Evolutionary conservation across 768 basidiomycete genomes (phyloP), one percentile per base, ranked within the genome.

Genomic region (Auricularia sp.): DNA sequence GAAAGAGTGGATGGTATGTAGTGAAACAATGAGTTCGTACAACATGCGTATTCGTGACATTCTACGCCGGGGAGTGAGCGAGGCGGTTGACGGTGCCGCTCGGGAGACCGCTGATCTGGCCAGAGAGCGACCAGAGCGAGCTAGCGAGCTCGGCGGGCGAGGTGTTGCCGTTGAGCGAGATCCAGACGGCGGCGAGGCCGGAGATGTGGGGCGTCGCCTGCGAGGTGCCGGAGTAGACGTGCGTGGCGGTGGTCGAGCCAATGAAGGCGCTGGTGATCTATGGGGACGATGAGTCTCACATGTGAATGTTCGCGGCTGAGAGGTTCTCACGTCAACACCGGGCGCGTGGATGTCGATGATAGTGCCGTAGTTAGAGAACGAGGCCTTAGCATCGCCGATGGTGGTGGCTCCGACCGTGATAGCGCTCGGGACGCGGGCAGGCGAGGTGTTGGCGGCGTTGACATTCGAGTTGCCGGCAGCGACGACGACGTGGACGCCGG

Each of bases 201-300:
- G 78, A 71, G 35, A 80, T 69, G 64, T 79, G 75, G 33, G 79
- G 77, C 35, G 78, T 73, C 61, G 78, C 76, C 75, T 74, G 36
- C 16, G 58, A 61, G 16, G 64, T 64, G 16, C 64, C 64, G 36
- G 23, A 33, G 21, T 61, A 54, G 16, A 64, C 64, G 21, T 36
- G 36, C 29, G 56, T 61, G 21, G 58, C 64, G 23, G 56, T 59
- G 56, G 23, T 35, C 14, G 29, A 33, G 56, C 23, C 29, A 18
- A 33, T 33, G 56, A 29, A 29, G 11, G 75, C 61, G 65, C 71
- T 72, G 59, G 72, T 74, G 54, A 79, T 67, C 47, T 51, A 18
- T 6, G 21, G 21, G 47, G 11, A 16, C 18, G 6, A 10, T 16
- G 11, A 51, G 14, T 16, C 18, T 6, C 6, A 5, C 18, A 51